Conservation (phyloP, 2,329 filamentous ascomycete genomes). For the Cladosporium sp. region DNA sequence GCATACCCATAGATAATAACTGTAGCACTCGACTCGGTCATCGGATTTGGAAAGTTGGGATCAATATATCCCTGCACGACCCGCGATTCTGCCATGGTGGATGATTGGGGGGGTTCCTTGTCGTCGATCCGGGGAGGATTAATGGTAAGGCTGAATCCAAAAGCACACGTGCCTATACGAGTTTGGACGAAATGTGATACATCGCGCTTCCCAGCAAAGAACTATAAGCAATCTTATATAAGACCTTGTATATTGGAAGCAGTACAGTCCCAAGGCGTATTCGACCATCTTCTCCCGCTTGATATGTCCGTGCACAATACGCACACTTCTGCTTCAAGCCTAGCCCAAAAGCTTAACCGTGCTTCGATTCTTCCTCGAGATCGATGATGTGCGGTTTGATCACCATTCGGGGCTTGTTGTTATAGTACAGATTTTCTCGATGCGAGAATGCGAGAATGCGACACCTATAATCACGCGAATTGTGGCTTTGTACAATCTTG, state of each 20-base stretch:
- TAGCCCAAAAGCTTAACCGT: neutral
- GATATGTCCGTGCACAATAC: neutral
- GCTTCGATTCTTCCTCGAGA: neutral
- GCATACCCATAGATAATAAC: conserved; percentile 49
- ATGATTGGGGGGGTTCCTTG: neutral
- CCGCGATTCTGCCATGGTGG: neutral
- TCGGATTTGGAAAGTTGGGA: conserved; percentile 54
- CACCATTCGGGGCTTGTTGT: neutral
- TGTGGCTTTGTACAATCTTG: neutral
- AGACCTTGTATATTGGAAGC: neutral
- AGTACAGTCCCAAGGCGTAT: neutral
- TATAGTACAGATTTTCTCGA: neutral
- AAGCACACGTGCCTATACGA: too few relatives aligned
- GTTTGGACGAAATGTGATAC: neutral
- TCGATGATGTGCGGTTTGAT: neutral
- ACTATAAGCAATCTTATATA: neutral
- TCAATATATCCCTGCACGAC: conserved; percentile 47
- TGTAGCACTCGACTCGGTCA: conserved; percentile 48
- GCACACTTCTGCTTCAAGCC: neutral
- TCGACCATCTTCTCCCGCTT: too few relatives aligned
- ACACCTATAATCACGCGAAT: neutral
- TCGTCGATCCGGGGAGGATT: neutral
- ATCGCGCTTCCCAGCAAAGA: neutral
- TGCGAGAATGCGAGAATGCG: neutral
- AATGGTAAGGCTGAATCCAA: neutral